Base-by-base conservation (phyloP, 2,329 filamentous ascomycete species). In the Cytospora mali region DNA sequence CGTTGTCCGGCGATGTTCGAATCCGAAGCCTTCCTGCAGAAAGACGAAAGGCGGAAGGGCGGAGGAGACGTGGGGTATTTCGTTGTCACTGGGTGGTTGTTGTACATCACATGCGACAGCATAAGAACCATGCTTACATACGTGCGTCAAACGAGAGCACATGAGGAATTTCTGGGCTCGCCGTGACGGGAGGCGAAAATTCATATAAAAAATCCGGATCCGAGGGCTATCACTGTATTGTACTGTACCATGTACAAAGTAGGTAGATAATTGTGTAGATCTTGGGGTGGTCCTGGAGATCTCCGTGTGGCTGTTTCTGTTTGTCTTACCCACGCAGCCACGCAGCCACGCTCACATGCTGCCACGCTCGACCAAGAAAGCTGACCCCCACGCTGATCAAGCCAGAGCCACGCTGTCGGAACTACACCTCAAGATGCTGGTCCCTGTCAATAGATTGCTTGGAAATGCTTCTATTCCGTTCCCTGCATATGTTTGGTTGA, bases 371-470 rank as follows among this genome's bases (percentile, higher is more conserved):
- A n/a, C n/a, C n/a, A n/a, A n/a, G n/a, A n/a, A n/a, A n/a, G n/a
- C 27, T 50, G 61, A 60, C 63, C 63, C 63, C 63, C 63, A 65
- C 63, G 63, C 42, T 39, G n/a, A 21, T 42, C 46, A 48, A 65
- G 61, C 60, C 63, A 63, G 60, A 65, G 63, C 63, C 63, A 62
- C 35, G 35, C 56, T 65, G 63, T 65, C 63, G 63, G 63, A 65
- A 59, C 48, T 23, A 33, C n/a, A n/a, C 42, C 23, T 33, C 18
- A 28, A 48, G 14, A 59, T 14, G 52, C 55, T 59, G 54, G 52
- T 29, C 50, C 51, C 42, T 58, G 58, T 9, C 42, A 35, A 39
- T 25, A 48, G n/a, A 50, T 53, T 27, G 23, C 50, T 42, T 46
- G 42, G 59, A 25, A 39, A 21, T 14, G 51, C 50, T 55, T 59